Conservation (phyloP, 2,329 filamentous ascomycete species). For the Diaporthe destruens region DNA sequence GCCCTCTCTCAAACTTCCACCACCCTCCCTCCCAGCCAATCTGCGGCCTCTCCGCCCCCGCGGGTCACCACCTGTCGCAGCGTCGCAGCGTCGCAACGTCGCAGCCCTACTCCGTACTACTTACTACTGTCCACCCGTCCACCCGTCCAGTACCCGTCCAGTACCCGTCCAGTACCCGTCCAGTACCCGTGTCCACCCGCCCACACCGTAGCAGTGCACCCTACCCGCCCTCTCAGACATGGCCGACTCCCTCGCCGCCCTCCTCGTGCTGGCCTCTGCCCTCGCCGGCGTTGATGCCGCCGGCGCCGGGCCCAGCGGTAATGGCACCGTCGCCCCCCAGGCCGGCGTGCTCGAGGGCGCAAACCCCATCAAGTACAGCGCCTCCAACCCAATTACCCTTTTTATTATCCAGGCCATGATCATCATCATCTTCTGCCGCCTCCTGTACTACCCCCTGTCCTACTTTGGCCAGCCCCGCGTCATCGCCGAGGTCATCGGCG, state of each 20-base stretch:
- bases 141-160: neutral
- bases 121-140: neutral
- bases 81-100: slow-evolving; percentile 3
- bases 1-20: neutral
- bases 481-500: slow-evolving; percentile 83
- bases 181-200: neutral
- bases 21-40: slow-evolving; percentile 11
- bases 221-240: neutral
- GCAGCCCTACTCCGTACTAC: neutral
- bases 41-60: slow-evolving; percentile 19
- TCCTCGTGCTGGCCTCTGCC: slow-evolving; percentile 37
- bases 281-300: slow-evolving; percentile 49
- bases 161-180: neutral
- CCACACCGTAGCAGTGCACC: neutral
- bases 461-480: slow-evolving; percentile 80
- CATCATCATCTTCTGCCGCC: slow-evolving; percentile 80
- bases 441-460: slow-evolving; percentile 78
- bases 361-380: slow-evolving; percentile 72
- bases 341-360: slow-evolving; percentile 73
- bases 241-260: neutral
- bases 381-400: slow-evolving; percentile 74
- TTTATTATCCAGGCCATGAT: slow-evolving; percentile 79
- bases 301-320: slow-evolving; percentile 33
- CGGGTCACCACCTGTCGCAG: slow-evolving; percentile 19
- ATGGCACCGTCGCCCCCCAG: slow-evolving; percentile 46